phyloP scores from a whole-genome alignment of 2,329 filamentous ascomycete genomes.

The Aspergillus tamarii region DNA sequence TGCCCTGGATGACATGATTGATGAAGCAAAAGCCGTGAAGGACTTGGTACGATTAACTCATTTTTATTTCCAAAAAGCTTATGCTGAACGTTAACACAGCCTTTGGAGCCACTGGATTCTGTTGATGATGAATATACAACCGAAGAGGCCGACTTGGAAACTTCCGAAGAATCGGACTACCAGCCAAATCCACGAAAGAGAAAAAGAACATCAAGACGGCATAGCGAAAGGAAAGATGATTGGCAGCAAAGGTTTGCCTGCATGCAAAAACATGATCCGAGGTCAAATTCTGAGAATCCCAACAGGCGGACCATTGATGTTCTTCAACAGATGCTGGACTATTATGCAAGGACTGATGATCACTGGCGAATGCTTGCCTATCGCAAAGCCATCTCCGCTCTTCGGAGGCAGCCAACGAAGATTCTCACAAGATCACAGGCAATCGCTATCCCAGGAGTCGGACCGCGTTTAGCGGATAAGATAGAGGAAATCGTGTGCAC shows the following conservation, averaged over 20 bases:
- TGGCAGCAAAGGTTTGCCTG: constrained; percentile 58
- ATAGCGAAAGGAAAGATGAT: constrained; percentile 15
- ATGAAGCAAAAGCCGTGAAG: constrained; percentile 62
- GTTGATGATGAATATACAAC: constrained; percentile 26
- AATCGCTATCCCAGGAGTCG: constrained; percentile 67
- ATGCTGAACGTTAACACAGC: constrained; percentile 25
- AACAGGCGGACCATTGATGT: constrained; percentile 77
- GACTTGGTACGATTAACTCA: constrained; percentile 51
- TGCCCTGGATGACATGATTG: constrained; percentile 67
- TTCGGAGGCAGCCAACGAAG: constrained; percentile 67
- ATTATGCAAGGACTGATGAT: constrained; percentile 76
- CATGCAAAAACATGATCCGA: constrained; percentile 59
- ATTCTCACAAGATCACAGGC: constrained; percentile 74
- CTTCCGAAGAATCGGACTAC: constrained; percentile 20
- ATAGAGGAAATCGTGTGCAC: constrained; percentile 88
- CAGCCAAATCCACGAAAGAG: constrained; percentile 18
- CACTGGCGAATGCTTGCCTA: constrained; percentile 77
- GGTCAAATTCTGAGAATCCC: constrained; percentile 58
- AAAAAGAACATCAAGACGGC: constrained; percentile 11
- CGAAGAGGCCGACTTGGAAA: constrained; percentile 19
- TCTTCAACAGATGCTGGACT: constrained; percentile 75
- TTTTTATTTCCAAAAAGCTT: no score
- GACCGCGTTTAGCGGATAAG: constrained; percentile 73
- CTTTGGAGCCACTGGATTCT: constrained; percentile 35
- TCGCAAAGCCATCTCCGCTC: constrained; percentile 72